These are phyloP conservation scores for Nematocida ausubeli DNA, from an alignment of 371 early-diverging fungal genomes.

Conservation along the genomic window DNA sequence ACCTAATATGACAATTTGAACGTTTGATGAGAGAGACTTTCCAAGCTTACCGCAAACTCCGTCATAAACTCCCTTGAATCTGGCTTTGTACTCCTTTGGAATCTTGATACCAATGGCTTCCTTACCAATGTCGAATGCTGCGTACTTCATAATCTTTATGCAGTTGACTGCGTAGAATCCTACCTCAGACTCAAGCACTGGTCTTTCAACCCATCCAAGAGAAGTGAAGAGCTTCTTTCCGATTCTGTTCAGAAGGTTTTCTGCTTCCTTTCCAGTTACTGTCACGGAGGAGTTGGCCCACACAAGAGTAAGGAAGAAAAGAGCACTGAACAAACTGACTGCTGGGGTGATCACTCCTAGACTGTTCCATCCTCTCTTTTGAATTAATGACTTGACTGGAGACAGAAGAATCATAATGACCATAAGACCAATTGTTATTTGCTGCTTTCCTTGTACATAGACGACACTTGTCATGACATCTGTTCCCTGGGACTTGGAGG, in stretches of 20 bases:
- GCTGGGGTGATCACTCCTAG: slow-evolving; percentile 66
- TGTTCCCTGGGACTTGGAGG: slow-evolving; percentile 47
- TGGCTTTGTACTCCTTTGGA: slow-evolving; percentile 62
- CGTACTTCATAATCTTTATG: slow-evolving; percentile 67
- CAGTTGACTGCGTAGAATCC: slow-evolving; percentile 29
- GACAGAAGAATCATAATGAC: slow-evolving; percentile 65
- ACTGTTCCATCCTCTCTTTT: slow-evolving; percentile 61
- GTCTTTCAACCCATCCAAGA: background rate
- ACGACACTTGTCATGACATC: slow-evolving; percentile 55
- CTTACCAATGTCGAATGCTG: slow-evolving; percentile 68
- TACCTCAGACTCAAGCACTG: slow-evolving; percentile 18
- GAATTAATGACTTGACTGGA: slow-evolving; percentile 60
- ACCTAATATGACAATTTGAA: slow-evolving; percentile 56
- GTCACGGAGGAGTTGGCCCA: slow-evolving; percentile 16
- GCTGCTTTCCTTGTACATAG: slow-evolving; percentile 57
- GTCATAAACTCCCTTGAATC: slow-evolving; percentile 68
- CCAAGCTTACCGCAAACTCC: slow-evolving; percentile 68
- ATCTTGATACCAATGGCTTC: slow-evolving; percentile 67
- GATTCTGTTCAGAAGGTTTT: slow-evolving; percentile 12
- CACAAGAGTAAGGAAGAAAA: slow-evolving; percentile 3
- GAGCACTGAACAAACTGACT: slow-evolving; percentile 27
- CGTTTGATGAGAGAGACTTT: slow-evolving; percentile 63
- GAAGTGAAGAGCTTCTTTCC: background rate
- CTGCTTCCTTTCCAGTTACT: slow-evolving; percentile 6
- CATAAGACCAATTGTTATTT: slow-evolving; percentile 57